These are phyloP conservation scores for Skeletonema menzelii DNA, from an alignment of 108 stramenopile species.

Conservation along the genomic window DNA sequence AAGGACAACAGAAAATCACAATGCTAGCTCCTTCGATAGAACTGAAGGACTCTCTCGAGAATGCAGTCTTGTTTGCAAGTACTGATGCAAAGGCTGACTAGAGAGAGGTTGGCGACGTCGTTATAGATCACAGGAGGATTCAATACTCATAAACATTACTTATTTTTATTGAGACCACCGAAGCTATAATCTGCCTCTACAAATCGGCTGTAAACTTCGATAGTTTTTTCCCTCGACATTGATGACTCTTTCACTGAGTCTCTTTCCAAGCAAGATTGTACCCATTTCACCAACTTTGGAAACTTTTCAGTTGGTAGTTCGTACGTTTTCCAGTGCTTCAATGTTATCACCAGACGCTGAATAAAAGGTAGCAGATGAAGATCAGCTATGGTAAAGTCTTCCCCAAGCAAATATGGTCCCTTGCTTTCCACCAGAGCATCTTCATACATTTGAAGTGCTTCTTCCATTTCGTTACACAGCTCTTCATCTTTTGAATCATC, in stretches of 20 bases:
- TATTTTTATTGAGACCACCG: constrained; percentile 45
- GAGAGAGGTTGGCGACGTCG: background rate
- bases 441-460: constrained; percentile 31
- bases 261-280: constrained; percentile 29
- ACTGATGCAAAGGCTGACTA: constrained; percentile 48
- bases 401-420: constrained; percentile 43
- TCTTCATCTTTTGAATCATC: constrained; percentile 26
- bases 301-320: constrained; percentile 41
- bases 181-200: constrained; percentile 41
- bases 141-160: background rate
- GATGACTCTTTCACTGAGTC: constrained; percentile 46
- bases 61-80: constrained; percentile 48
- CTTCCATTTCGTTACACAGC: constrained; percentile 28
- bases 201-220: constrained; percentile 41
- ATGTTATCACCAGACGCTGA: constrained; percentile 30
- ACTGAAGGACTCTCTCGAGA: constrained; percentile 55
- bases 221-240: constrained; percentile 39
- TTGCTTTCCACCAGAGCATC: constrained; percentile 20
- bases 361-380: constrained; percentile 53
- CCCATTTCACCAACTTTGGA: constrained; percentile 38
- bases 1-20: constrained; percentile 59
- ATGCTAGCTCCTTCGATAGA: constrained; percentile 37
- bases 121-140: background rate
- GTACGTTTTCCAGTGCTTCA: constrained; percentile 51
- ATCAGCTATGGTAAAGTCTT: constrained; percentile 48